Conservation (phyloP, 148 eudicot species). For the Chenopodium suecicum region DNA sequence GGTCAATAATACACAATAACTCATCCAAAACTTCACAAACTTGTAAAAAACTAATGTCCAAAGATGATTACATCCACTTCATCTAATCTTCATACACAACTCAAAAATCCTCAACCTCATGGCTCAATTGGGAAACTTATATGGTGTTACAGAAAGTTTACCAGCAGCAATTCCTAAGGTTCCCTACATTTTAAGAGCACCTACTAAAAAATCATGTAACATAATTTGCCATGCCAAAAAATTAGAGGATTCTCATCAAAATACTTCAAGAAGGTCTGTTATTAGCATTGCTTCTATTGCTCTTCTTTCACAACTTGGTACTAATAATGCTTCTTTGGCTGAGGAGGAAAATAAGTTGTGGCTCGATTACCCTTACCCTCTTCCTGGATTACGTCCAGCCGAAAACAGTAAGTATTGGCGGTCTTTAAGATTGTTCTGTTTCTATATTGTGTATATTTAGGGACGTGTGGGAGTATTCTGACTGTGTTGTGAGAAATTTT, state of each 20-base stretch:
- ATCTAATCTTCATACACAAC: neutral
- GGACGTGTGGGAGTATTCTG: too few relatives aligned
- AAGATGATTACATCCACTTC: constrained; percentile 2
- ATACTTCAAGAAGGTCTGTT: constrained; percentile 57
- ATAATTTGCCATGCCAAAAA: constrained; percentile 31
- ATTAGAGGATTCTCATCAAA: constrained; percentile 7
- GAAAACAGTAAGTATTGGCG: constrained; percentile 49
- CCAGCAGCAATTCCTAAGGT: constrained; percentile 39
- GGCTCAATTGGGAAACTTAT: constrained; percentile 53
- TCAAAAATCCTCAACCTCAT: constrained; percentile 23
- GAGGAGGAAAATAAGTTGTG: constrained; percentile 50
- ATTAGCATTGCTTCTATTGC: constrained; percentile 57
- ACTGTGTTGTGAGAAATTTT: too few relatives aligned
- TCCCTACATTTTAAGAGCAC: constrained; percentile 23
- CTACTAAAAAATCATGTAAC: constrained; percentile 23
- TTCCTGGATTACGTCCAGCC: constrained; percentile 48
- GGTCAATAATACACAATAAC: constrained; percentile 43
- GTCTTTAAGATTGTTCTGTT: too few relatives aligned
- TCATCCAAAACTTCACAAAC: constrained; percentile 18
- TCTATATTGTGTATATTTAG: neutral
- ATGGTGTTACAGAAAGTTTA: constrained; percentile 49
- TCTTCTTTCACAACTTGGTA: constrained; percentile 36
- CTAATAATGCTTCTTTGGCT: constrained; percentile 41
- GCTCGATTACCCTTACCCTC: constrained; percentile 51
- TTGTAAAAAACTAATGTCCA: neutral